Percentiles rank a stretch among this genome's conserved stretches.
These are phyloP conservation scores for Stephania japonica DNA, from an alignment of 164 flowering plant genomes.

Conservation along the genomic window DNA sequence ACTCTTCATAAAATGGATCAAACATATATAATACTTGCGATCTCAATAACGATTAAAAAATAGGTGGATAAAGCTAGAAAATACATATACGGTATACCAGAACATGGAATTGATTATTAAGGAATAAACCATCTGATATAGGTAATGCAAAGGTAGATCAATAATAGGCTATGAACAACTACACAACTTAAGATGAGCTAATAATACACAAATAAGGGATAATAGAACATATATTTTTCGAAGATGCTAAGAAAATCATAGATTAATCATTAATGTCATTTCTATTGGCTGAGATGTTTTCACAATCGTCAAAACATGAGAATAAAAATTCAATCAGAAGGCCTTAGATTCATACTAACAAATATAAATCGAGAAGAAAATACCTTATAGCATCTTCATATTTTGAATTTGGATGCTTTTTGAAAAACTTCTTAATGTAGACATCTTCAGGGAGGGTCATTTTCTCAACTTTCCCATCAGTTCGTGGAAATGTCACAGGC, in stretches of 20 bases:
- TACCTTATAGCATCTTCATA: slow-evolving; percentile 78
- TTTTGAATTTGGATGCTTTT: slow-evolving; percentile 63
- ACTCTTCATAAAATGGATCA: too few species aligned
- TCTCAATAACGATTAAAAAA: too few species aligned
- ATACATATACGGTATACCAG: too few species aligned
- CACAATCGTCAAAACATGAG: neutral
- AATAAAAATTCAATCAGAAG: neutral
- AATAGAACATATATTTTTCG: neutral
- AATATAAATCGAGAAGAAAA: neutral
- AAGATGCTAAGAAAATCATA: neutral
- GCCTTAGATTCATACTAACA: neutral
- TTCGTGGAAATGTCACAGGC: slow-evolving; percentile 71
- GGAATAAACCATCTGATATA: too few species aligned
- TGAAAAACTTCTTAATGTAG: slow-evolving; percentile 59
- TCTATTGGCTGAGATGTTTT: neutral
- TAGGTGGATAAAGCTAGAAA: too few species aligned
- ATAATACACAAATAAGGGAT: neutral
- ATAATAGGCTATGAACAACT: too few species aligned
- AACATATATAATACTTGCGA: too few species aligned
- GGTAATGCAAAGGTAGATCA: too few species aligned
- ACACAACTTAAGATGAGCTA: too few species aligned
- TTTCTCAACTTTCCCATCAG: slow-evolving; percentile 45
- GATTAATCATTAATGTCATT: neutral
- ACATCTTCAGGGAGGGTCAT: slow-evolving; percentile 78
- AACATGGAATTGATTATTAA: too few species aligned